phyloP scores from a whole-genome alignment of 2,329 filamentous ascomycete species.

The Xylariaceae sp. region DNA sequence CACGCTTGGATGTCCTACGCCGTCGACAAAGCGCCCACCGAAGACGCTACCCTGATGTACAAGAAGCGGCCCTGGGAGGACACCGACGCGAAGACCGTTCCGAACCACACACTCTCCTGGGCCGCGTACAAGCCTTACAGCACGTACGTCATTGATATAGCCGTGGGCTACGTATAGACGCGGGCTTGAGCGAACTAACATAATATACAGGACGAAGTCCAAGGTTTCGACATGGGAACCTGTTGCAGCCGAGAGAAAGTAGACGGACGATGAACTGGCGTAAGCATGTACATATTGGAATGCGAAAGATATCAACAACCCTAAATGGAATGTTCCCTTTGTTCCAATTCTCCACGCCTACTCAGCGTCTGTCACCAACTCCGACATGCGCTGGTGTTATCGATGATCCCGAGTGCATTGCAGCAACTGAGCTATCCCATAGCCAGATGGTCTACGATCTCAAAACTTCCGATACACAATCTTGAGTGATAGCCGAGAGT shows the following conservation, averaged over 20 bases:
- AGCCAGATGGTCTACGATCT: too few relatives aligned
- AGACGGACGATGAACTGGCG: slow-evolving; percentile 1
- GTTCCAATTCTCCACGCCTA: too few relatives aligned
- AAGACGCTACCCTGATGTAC: slow-evolving; percentile 68
- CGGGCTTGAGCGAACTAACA: slow-evolving; percentile 13
- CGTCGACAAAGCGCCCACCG: slow-evolving; percentile 78
- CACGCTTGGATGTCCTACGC: slow-evolving; percentile 96
- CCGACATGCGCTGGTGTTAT: too few relatives aligned
- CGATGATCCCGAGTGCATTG: too few relatives aligned
- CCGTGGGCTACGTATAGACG: slow-evolving; percentile 3
- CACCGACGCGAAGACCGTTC: slow-evolving; percentile 59
- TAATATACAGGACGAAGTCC: slow-evolving; percentile 41
- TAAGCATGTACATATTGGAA: too few relatives aligned
- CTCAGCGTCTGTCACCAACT: too few relatives aligned
- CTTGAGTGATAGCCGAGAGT: too few relatives aligned
- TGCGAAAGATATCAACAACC: too few relatives aligned
- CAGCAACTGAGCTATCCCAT: too few relatives aligned
- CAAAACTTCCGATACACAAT: too few relatives aligned
- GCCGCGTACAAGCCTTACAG: slow-evolving; percentile 90
- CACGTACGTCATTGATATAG: slow-evolving; percentile 64
- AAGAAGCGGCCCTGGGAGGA: slow-evolving; percentile 72
- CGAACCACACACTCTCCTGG: slow-evolving; percentile 70
- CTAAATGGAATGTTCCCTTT: too few relatives aligned
- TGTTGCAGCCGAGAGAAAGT: slow-evolving; percentile 25
- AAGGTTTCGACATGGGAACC: slow-evolving; percentile 54